Base-by-base conservation (phyloP, 177 flowering plant genomes). In the Vitis hybrid region DNA sequence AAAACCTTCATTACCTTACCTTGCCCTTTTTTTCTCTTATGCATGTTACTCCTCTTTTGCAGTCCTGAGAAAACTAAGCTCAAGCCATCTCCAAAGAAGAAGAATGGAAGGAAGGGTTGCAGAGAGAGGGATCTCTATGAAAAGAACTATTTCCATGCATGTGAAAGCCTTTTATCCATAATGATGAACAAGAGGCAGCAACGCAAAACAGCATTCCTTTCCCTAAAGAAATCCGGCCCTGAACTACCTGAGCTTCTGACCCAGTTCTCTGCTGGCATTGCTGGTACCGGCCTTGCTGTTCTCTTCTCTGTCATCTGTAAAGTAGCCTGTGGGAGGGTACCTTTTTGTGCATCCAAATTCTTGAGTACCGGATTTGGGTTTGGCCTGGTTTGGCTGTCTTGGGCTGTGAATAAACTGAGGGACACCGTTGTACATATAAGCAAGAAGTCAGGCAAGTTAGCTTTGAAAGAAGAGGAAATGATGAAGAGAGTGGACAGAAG, bases 251-350 rank as follows among this genome's bases (percentile, higher is more conserved):
- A 83, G 69, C 83, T 94, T 50, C 81, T 94, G 64, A 87, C 79
- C 67, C 89, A 86, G 64, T 85, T 86, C 57, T 88, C 99, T 17
- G 88, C 89, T 68, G 85, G 90, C 73, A 87, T 92, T 65, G 97
- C 99, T 9, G 99, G 99, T 56, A 87, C 97, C 14, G 97, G 97
- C 61, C 77, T 91, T 70, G 97, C 92, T 60, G 87, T 92, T 56
- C 77, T 92, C 52, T 84, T 92, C 72, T 87, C 89, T 7, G 82
- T 89, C 0, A 10, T 84, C 52, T 82, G 79, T 55, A 85, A 87
- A 74, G 70, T 84, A 34, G 84, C 79, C 10, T 80, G 75, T 56
- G 83, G 85, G 26, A 80, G 84, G 66, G 84, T 79, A 8, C 85
- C 93, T 18, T 79, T 92, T 49, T 83, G 86, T 68, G 76, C 88